Evolutionary conservation across 2,329 filamentous ascomycete species (phyloP), one percentile per base, ranked within the genome.

Genomic region (Penicillium hesseltinei): DNA sequence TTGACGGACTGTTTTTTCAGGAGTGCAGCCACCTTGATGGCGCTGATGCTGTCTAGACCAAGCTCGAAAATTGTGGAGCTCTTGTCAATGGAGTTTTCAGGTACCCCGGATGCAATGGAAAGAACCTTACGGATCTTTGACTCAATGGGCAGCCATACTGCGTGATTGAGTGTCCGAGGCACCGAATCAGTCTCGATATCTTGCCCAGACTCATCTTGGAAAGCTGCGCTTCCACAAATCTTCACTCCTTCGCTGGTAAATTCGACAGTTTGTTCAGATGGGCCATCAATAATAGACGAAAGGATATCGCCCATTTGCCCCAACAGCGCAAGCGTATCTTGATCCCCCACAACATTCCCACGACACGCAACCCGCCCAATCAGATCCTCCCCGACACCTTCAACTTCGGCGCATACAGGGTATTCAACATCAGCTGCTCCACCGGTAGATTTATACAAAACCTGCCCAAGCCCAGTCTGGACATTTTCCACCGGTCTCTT

Each of bases 21-120:
- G 8, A 92, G 78, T 0, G 88, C 83, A 9, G 87, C 85, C 4
- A 92, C 86, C 67, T 94, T 95, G 76, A 97, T 94, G 1, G 91
- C 88, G 62, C 88, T 93, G 71, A 97, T 96, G 0, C 92, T 97
- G 71, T 97, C 92, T 1, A 97, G 83, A 0, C 92, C 92, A 2
- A 97, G 81, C 61, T 94, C 87, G 72, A 94, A 96, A 13, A 96
- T 83, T 0, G 83, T 90, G 50, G 86, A 83, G 0, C 80, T 77
- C 54, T 80, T 81, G 3, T 76, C 73, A 51, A 96, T 89, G 2
- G 84, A 78, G 0, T 78, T 69, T 19, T 79, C 73, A 0, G 86
- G 77, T 0, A 88, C 74, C 17, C 82, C 83, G 0, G 91, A 89
- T 0, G 92, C 79, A 31, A 75, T 63, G 9, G 81, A 76, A 10